Base-by-base conservation (phyloP, 768 basidiomycete genomes). In the Exsudoporus frostii region DNA sequence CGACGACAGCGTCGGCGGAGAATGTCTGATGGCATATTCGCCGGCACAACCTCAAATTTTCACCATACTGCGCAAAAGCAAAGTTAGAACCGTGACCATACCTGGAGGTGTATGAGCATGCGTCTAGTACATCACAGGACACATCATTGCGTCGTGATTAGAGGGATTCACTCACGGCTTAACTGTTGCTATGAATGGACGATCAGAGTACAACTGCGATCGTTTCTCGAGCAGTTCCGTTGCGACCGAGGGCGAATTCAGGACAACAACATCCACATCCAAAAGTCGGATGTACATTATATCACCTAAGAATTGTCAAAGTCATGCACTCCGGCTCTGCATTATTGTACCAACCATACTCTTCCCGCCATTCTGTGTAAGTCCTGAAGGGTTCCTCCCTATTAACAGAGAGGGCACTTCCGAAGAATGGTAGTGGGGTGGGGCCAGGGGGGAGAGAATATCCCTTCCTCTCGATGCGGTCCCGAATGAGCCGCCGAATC, bases 251-350 rank as follows among this genome's bases (percentile, higher is more conserved):
- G 63, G 64, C 14, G 72, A 70, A 59, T 79, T 83, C 33, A 83
- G 59, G 48, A 83, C 62, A 25, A 83, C 65, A 17, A 75, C 70
- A 15, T 67, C 69, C 38, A 71, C 70, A 50, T 76, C 79, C 58
- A 79, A 74, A n/a, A 79, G 66, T 25, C 72, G 72, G 54, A 78
- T 74, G 14, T 77, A 78, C 38, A 84, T 73, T 14, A 84, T 61
- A 7, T 76, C 67, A 10, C 79, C 76, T 78, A 25, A 1, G 10
- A 39, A 15, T 29, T 14, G 7, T 58, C 19, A 57, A 42, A 30
- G 22, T 43, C 11, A 19, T 22, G 33, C 7, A 15, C 20, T 32
- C 42, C 22, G n/a, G 30, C 5, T 9, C 27, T 7, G 3, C 20
- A 17, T 2, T 2, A 37, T 3, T 0, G 6, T 17, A 45, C 59